Evolutionary conservation across 1,139 yeast species (phyloP), one percentile per base, ranked within the genome.

Genomic region (Nadsonia starkeyi-henricii): DNA sequence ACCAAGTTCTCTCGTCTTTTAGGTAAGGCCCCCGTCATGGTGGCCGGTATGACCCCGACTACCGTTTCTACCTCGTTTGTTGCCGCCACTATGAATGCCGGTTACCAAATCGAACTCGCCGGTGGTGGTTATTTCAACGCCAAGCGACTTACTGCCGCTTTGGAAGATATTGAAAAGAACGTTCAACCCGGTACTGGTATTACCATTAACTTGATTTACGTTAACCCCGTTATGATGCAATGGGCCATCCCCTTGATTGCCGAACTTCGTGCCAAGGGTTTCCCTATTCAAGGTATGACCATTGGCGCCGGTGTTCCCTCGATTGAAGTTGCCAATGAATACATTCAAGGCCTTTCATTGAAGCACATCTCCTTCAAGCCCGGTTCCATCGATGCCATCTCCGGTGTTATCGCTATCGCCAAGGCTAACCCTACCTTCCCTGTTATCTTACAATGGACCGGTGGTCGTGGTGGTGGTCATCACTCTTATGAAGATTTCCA

Each of bases 391-490:
- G 98, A 91, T 57, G 85, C 96, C 44, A 88, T 91, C 60, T 74
- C 80, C 56, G 93, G 84, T 67, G 86, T 81, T 56, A 80, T 91
- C 59, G 71, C 82, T 52, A 91, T 91, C 64, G 98, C 99, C 47
- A 88, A 85, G 66, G 89, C 95, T 48, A 94, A 89, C 70, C 98
- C 98, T 58, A 71, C 66, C 53, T 91, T 93, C 88, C 98, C 98
- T 56, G 85, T 91, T 62, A 89, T 91, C 51, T 73, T 91, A 60
- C 98, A 91, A 75, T 91, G 99, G 99, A 91, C 99, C 55, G 98
- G 97, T 77, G 99, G 99, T 67, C 89, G 99, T 78, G 99, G 96
- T 72, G 99, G 99, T 77, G 99, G 99, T 63, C 99, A 91, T 68
- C 99, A 91, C 70, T 89, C 97, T 51, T 91, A 81, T 64, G 99